Base-by-base conservation (phyloP, 768 basidiomycete genomes). In the Psilocybe subaeruginosa region DNA sequence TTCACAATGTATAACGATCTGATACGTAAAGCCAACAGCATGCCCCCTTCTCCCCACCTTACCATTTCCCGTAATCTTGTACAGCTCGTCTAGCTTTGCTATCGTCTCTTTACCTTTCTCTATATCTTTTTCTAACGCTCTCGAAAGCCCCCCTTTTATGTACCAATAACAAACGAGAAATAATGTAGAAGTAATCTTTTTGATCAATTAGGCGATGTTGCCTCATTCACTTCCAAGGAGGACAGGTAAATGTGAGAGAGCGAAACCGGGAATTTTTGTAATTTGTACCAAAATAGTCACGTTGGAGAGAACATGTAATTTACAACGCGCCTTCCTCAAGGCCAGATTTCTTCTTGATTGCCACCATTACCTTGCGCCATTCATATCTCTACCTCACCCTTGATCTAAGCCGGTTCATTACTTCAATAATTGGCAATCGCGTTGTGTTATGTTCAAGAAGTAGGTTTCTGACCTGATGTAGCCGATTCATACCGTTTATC, bases 401-500 rank as follows among this genome's bases (percentile, higher is more conserved):
- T 61, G 62, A 56, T 59, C 31, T 58, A 33, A 56, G 45, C 46
- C 58, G 39, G 58, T 39, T 63, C 58, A 2, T 50, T 56, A 31
- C 43, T 54, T 46, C 41, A 39, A 57, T 52, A 37, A 23, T 31
- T 49, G 48, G 49, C 43, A 61, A 43, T 48, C 63, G 54, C 59
- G 39, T 52, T 50, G 47, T 37, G 53, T 37, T 58, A 91, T 91
- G 89, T 91, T 91, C 82, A 91, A 91, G 77, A 91, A 91, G 89
- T 90, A 76, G 57, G 71, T 51, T 49, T 39, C 47, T 16, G 56
- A 54, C 59, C 46, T 62, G 55, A 17, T 62, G 54, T 59, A 54
- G 37, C 39, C 51, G 35, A 30, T 39, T 53, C 48, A 54, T 23
- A 57, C 39, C 27, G 54, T 49, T 56, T 43, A 53, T 48, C 12